Conservation (phyloP, 2,329 filamentous ascomycete genomes). For the Magnaporthiopsis rhizophila region DNA sequence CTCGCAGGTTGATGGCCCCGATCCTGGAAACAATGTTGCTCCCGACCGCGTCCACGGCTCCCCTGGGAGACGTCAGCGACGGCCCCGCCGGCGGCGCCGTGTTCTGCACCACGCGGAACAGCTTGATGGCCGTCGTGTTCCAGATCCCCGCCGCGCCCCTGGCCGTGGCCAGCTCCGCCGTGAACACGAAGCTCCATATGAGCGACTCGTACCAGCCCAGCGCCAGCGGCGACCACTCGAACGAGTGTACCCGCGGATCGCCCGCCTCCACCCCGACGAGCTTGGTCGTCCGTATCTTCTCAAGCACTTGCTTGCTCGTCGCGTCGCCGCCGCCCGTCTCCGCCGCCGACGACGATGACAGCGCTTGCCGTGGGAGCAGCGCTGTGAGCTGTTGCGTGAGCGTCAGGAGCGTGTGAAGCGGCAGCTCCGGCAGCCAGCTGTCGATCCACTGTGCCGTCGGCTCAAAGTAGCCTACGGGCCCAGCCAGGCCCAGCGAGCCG, state of each 20-base stretch:
- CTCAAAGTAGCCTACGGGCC: constrained; percentile 46
- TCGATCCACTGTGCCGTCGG: constrained; percentile 84
- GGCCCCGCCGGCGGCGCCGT: constrained; percentile 66
- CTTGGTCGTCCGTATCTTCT: constrained; percentile 50
- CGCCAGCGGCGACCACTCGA: constrained; percentile 86
- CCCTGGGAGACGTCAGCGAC: constrained; percentile 73
- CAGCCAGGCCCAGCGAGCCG: neutral
- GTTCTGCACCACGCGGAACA: constrained; percentile 89
- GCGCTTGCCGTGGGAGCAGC: constrained; percentile 44
- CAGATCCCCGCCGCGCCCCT: constrained; percentile 87
- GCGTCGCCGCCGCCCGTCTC: constrained; percentile 3
- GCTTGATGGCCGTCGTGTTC: constrained; percentile 80
- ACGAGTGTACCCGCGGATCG: constrained; percentile 68
- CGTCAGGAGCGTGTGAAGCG: constrained; percentile 77
- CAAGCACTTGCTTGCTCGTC: constrained; percentile 24
- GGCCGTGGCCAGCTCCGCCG: constrained; percentile 77
- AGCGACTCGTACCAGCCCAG: constrained; percentile 95
- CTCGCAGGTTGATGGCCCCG: constrained; percentile 67
- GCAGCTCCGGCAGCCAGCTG: constrained; percentile 84
- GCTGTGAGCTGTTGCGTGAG: constrained; percentile 60
- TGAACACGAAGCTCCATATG: constrained; percentile 89
- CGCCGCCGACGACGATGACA: constrained; percentile 32
- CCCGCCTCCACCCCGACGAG: constrained; percentile 67
- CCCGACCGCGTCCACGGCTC: constrained; percentile 87
- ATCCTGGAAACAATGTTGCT: constrained; percentile 84